Conservation (phyloP, 352 stramenopile species). For the Phytopythium boreale region DNA sequence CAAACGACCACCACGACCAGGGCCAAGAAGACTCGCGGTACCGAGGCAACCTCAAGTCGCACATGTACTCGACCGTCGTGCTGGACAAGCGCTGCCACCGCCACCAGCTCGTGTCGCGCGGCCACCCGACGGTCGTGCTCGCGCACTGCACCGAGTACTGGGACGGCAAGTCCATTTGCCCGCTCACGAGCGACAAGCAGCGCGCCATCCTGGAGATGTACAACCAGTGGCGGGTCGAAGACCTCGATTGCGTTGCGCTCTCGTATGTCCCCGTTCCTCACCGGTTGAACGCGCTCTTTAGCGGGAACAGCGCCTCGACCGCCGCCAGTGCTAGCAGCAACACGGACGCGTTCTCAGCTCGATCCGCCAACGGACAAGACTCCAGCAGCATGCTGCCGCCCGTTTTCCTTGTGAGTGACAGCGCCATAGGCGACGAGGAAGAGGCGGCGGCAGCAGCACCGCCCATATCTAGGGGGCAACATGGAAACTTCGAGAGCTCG, state of each 20-base stretch:
- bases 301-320: conserved; percentile 12
- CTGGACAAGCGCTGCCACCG: conserved; percentile 77
- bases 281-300: conserved; percentile 67
- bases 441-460: conserved; percentile 11
- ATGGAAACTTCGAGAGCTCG: conserved; percentile 21
- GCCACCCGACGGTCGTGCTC: conserved; percentile 69
- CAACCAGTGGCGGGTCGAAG: conserved; percentile 86
- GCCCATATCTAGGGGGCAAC: conserved; percentile 20
- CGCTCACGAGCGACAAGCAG: conserved; percentile 74
- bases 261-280: conserved; percentile 77
- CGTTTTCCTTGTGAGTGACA: conserved; percentile 84
- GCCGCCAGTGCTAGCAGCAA: conserved; percentile 16
- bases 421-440: conserved; percentile 30
- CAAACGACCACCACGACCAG: conserved; percentile 83
- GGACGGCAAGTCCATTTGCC: conserved; percentile 87
- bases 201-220: conserved; percentile 86
- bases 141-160: conserved; percentile 84
- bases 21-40: conserved; percentile 83
- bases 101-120: conserved; percentile 74
- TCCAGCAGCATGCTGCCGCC: conserved; percentile 43
- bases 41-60: conserved; percentile 80
- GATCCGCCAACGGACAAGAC: conserved; percentile 8
- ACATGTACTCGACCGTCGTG: conserved; percentile 85
- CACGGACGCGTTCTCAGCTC: conserved; percentile 7
- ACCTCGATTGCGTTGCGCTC: conserved; percentile 82